Conservation (phyloP, 2,329 filamentous ascomycete species). For the Colletotrichum eremochloae region DNA sequence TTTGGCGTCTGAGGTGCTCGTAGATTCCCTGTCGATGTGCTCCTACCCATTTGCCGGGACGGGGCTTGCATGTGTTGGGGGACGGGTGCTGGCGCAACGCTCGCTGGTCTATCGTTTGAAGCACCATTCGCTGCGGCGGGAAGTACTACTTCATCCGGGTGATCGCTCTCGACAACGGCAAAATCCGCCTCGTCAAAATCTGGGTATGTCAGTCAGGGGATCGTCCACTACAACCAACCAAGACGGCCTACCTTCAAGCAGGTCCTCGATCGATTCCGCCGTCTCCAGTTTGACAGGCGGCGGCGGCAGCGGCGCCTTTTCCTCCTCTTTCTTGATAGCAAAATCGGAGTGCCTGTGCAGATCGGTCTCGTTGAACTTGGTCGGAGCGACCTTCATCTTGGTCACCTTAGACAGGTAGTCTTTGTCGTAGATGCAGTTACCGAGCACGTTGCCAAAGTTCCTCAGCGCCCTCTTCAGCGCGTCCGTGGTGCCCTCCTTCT, state of each 20-base stretch:
- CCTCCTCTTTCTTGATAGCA: conserved; percentile 68
- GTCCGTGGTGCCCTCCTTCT: conserved; percentile 98
- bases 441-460: conserved; percentile 94
- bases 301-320: conserved; percentile 29
- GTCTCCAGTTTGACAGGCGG: conserved; percentile 49
- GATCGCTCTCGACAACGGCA: conserved; percentile 74
- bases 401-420: conserved; percentile 91
- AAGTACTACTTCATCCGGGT: conserved; percentile 82
- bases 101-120: conserved; percentile 43
- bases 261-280: conserved; percentile 64
- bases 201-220: conserved; percentile 43
- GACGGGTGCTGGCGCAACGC: conserved; percentile 45
- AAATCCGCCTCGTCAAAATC: conserved; percentile 86
- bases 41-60: conserved; percentile 49
- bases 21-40: conserved; percentile 48
- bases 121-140: conserved; percentile 53
- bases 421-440: conserved; percentile 99
- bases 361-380: conserved; percentile 82
- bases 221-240: not conserved
- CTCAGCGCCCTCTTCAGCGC: conserved; percentile 89
- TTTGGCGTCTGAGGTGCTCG: conserved; percentile 54
- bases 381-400: conserved; percentile 84
- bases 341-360: conserved; percentile 87
- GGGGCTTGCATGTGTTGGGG: conserved; percentile 55
- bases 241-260: conserved; percentile 59